Evolutionary conservation across 2,329 filamentous ascomycete genomes (phyloP), one percentile per base, ranked within the genome.

Genomic region (Rasamsonia emersonii): DNA sequence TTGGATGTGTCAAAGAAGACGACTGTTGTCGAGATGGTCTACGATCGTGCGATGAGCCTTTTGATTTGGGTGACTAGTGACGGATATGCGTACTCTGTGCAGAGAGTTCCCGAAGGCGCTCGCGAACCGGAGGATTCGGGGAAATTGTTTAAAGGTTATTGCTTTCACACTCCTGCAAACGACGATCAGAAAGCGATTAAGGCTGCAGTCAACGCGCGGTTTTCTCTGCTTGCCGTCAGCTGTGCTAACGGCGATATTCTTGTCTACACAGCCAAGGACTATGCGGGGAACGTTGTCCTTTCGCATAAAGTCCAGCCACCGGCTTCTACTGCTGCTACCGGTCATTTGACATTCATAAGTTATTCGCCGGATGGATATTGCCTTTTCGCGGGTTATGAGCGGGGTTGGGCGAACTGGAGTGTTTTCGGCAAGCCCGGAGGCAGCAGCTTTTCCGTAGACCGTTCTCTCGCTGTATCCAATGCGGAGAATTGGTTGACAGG

Each of bases 331-430:
- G 61, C 70, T 11, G 71, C 75, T 10, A 79, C 85, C 1, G 91
- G 91, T 0, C 58, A 62, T 9, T 63, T 95, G 31, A 86, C 75
- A 2, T 82, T 78, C 18, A 60, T 98, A 43, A 77, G 65, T 38
- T 98, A 94, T 63, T 95, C 91, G 1, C 86, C 89, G 0, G 91
- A 98, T 56, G 91, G 91, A 11, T 95, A 96, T 56, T 94, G 88
- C 54, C 71, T 98, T 6, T 95, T 98, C 58, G 86, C 82, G 25
- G 91, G 89, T 1, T 96, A 89, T 51, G 80, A 91, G 48, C 78
- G 80, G 37, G 93, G 91, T 1, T 98, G 91, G 91, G 82, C 84
- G 4, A 89, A 79, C 28, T 98, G 89, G 89, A 96, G 89, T 54
- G 91, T 96, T 21, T 98, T 93, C 58, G 91, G 91, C 19, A 95